Conservation (phyloP, 179 eudicot genomes). For the Spergularia azorica region DNA sequence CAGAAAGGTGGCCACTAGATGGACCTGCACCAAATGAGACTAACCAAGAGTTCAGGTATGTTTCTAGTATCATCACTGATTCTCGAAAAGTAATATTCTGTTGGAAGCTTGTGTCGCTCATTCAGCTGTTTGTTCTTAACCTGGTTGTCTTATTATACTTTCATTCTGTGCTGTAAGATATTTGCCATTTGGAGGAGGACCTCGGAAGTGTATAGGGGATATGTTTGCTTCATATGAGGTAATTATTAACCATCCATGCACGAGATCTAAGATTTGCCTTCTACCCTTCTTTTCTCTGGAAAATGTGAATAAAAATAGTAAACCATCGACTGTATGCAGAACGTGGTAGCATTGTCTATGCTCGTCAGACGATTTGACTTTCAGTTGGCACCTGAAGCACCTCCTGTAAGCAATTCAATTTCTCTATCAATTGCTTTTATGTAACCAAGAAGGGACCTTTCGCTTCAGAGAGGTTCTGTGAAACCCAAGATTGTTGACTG, state of each 20-base stretch:
- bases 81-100: background rate
- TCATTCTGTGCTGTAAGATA: slow-evolving; percentile 39
- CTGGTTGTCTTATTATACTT: background rate
- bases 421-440: background rate
- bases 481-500: background rate
- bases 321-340: slow-evolving; percentile 46
- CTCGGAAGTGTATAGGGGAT: slow-evolving; percentile 94
- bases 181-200: slow-evolving; percentile 99
- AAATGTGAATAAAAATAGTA: background rate
- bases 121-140: slow-evolving; percentile 7
- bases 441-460: background rate
- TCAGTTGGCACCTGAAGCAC: slow-evolving; percentile 86
- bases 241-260: slow-evolving; percentile 17
- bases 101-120: background rate
- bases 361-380: slow-evolving; percentile 88
- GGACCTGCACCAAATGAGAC: slow-evolving; percentile 95
- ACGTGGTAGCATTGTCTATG: slow-evolving; percentile 83
- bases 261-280: slow-evolving; percentile 1
- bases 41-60: slow-evolving; percentile 86
- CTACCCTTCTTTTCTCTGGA: background rate
- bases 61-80: background rate
- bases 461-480: background rate
- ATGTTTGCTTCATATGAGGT: slow-evolving; percentile 98
- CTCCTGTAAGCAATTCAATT: slow-evolving; percentile 63
- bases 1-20: slow-evolving; percentile 98